Evolutionary conservation across 2,329 filamentous ascomycete species (phyloP), one percentile per base, ranked within the genome.

Genomic region (Sclerotinia glacialis): DNA sequence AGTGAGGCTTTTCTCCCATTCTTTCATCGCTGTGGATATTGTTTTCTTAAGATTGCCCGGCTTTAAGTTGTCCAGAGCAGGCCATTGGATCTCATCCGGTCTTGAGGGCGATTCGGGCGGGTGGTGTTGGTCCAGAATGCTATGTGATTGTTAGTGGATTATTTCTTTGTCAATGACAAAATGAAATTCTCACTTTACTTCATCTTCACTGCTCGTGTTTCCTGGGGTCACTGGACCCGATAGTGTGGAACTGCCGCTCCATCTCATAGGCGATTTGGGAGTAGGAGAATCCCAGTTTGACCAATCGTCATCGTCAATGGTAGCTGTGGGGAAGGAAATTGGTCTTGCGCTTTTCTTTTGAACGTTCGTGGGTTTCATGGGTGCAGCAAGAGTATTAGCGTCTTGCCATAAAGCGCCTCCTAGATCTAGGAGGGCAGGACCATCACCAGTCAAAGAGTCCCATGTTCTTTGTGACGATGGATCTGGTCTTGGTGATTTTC

Each of bases 21-120:
- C 93, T 70, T 88, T 90, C 86, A 97, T 92, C 67, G 97, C 82
- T 69, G 89, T 90, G 46, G 88, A 90, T n/a, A 93, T 91, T 0
- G 91, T 94, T 47, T 87, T 85, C 76, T 92, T 91, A 72, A 97
- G 80, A 73, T 92, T 93, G 71, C 87, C 70, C 46, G 93, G 90
- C 37, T 73, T 76, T 49, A 37, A 90, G 76, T 67, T 86, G 76
- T 74, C 88, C 80, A 76, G 65, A 14, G 72, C 74, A 21, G 75
- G 74, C 76, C 76, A 77, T 52, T 72, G 81, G 18, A 83, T 80
- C 4, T 76, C 72, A 31, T 75, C 73, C 8, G 68, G 68, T 62
- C 69, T 75, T 34, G 69, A 71, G 52, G 71, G 68, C 14, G 70
- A 71, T 53, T 63, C 67, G 16, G 70, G 55, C 44, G 63, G 69